These are phyloP conservation scores for Boletus subparvulus DNA, from an alignment of 768 basidiomycete genomes.

Conservation along the genomic window DNA sequence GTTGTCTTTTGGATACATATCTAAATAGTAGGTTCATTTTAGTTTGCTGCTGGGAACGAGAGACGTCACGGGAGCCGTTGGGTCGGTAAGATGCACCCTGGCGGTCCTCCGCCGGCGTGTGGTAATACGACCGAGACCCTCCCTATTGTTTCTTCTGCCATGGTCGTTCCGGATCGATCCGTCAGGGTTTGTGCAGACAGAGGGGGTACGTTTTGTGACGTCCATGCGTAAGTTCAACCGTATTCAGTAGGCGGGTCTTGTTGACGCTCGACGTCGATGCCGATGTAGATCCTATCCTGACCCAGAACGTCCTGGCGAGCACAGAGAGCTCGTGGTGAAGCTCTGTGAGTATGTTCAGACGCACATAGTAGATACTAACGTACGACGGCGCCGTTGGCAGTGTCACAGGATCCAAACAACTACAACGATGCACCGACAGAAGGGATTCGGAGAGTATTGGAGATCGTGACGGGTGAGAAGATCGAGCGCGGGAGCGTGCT, in stretches of 20 bases:
- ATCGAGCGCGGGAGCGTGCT: slow-evolving; percentile 68
- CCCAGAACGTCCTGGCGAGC: slow-evolving; percentile 54
- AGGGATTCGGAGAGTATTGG: slow-evolving; percentile 84
- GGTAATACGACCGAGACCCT: neutral
- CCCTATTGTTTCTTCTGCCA: neutral
- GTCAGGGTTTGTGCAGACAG: slow-evolving; percentile 85
- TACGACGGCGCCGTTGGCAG: slow-evolving; percentile 37
- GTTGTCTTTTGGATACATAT: slow-evolving; percentile 16
- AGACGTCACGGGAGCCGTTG: slow-evolving; percentile 1
- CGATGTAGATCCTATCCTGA: slow-evolving; percentile 67
- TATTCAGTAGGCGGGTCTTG: neutral
- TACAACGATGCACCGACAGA: slow-evolving; percentile 94
- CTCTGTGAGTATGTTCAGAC: slow-evolving; percentile 51
- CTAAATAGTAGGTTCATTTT: slow-evolving; percentile 1
- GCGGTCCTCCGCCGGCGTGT: neutral
- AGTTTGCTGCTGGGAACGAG: slow-evolving; percentile 7
- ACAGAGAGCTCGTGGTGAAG: slow-evolving; percentile 87
- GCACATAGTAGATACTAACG: neutral
- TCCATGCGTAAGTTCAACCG: slow-evolving; percentile 61
- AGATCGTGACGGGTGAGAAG: slow-evolving; percentile 65
- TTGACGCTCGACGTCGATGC: neutral
- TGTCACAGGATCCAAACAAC: slow-evolving; percentile 85
- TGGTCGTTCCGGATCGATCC: slow-evolving; percentile 63
- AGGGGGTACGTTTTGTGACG: slow-evolving; percentile 92
- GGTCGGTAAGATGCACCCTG: neutral